Conservation (phyloP, 83 land plant species). For the Picea abies region DNA sequence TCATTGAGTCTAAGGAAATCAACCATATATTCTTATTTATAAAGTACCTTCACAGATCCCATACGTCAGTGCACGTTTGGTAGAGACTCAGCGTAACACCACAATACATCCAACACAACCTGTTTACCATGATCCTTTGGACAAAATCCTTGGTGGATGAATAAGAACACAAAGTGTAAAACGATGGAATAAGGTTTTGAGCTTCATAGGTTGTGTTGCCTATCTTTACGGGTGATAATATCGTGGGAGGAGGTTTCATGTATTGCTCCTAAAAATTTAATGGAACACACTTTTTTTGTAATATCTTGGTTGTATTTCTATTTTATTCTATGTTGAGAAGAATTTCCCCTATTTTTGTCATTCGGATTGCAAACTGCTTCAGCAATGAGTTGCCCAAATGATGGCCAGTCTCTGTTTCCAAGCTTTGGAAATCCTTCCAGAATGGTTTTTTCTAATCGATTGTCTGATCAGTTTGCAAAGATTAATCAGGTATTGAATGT, state of each 20-base stretch:
- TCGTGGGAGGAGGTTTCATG: background rate
- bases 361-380: background rate
- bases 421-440: no score
- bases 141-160: background rate
- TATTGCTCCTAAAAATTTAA: no score
- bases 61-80: background rate
- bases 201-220: no score
- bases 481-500: conserved; percentile 19
- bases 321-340: background rate
- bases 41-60: background rate
- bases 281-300: no score
- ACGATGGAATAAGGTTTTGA: no score
- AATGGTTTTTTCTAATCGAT: no score
- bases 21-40: background rate
- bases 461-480: conserved; percentile 20
- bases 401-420: no score
- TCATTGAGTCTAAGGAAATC: no score
- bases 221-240: no score
- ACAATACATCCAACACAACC: background rate
- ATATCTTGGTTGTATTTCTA: no score
- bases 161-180: background rate
- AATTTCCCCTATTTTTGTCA: background rate
- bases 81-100: background rate
- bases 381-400: no score
- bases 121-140: background rate